phyloP scores from a whole-genome alignment of 768 basidiomycete species.

The Filobasidium floriforme region DNA sequence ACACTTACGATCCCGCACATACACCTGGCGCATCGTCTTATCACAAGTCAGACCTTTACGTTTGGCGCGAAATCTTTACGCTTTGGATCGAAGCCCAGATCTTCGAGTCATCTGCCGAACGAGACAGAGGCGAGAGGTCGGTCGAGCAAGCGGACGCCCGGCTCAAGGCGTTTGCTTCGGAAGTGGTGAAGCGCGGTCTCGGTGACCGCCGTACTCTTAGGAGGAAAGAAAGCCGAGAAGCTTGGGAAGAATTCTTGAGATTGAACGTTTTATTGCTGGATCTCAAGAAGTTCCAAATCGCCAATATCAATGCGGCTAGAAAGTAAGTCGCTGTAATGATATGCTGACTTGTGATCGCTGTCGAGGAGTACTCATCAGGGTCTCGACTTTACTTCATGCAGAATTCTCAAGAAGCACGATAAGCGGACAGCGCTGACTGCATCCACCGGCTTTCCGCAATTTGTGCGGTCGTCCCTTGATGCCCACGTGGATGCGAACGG shows the following conservation, averaged over 20 bases:
- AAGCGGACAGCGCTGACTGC: slow-evolving; percentile 76
- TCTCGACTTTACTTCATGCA: slow-evolving; percentile 3
- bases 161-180: slow-evolving; percentile 58
- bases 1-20: slow-evolving; percentile 34
- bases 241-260: slow-evolving; percentile 63
- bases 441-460: slow-evolving; percentile 48
- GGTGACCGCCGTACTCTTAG: slow-evolving; percentile 55
- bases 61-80: slow-evolving; percentile 84
- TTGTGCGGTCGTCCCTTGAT: slow-evolving; percentile 42
- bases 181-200: slow-evolving; percentile 55
- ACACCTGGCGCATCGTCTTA: slow-evolving; percentile 33
- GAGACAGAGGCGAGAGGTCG: slow-evolving; percentile 58
- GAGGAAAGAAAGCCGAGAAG: slow-evolving; percentile 54
- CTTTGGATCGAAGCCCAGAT: slow-evolving; percentile 77
- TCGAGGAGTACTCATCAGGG: neutral
- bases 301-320: slow-evolving; percentile 78
- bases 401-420: slow-evolving; percentile 74
- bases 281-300: slow-evolving; percentile 76
- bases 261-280: slow-evolving; percentile 73
- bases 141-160: slow-evolving; percentile 64
- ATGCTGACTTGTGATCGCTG: neutral
- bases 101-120: slow-evolving; percentile 66
- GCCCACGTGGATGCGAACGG: slow-evolving; percentile 32
- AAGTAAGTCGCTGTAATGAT: slow-evolving; percentile 49
- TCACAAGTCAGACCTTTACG: slow-evolving; percentile 61